Evolutionary conservation across 1,284 basidiomycete genomes (phyloP).

Genomic region (Microbotryum violaceum): DNA sequence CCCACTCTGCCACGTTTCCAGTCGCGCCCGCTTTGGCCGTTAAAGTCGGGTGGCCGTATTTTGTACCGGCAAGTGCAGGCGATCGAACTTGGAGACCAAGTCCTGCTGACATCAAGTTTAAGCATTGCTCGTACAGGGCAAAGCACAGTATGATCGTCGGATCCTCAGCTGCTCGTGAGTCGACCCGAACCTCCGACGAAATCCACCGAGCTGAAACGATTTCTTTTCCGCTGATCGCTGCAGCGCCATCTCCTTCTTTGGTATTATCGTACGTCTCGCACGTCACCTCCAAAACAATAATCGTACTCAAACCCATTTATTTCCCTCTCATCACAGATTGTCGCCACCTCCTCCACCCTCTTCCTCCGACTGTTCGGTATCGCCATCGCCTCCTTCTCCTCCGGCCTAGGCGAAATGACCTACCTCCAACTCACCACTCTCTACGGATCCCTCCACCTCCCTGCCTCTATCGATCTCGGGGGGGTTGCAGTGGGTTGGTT

Average conservation of each 20-base stretch:
- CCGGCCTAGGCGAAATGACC: slow-evolving; percentile 88
- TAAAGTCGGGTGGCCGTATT: slow-evolving; percentile 88
- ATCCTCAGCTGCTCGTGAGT: slow-evolving; percentile 56
- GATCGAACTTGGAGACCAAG: not conserved
- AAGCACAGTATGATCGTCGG: slow-evolving; percentile 66
- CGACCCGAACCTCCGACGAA: too few species aligned
- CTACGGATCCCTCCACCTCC: slow-evolving; percentile 18
- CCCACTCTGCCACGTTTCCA: not conserved
- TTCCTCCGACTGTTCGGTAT: slow-evolving; percentile 75
- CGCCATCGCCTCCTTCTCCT: slow-evolving; percentile 78
- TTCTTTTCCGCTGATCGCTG: slow-evolving; percentile 33
- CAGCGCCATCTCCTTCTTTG: slow-evolving; percentile 57
- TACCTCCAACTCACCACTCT: slow-evolving; percentile 83
- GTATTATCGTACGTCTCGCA: slow-evolving; percentile 59
- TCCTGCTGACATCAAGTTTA: too few species aligned
- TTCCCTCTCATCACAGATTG: slow-evolving; percentile 50
- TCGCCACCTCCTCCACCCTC: slow-evolving; percentile 66
- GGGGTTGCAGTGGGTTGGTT: slow-evolving; percentile 40
- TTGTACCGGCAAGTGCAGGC: slow-evolving; percentile 50
- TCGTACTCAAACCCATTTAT: slow-evolving; percentile 24
- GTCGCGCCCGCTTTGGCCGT: slow-evolving; percentile 48
- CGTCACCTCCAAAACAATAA: not conserved
- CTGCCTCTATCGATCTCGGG: slow-evolving; percentile 21
- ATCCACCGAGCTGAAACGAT: not conserved
- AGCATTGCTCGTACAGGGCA: slow-evolving; percentile 44